Evolutionary conservation across 345 rosid species (phyloP).

Genomic region (Syzygium grande): DNA sequence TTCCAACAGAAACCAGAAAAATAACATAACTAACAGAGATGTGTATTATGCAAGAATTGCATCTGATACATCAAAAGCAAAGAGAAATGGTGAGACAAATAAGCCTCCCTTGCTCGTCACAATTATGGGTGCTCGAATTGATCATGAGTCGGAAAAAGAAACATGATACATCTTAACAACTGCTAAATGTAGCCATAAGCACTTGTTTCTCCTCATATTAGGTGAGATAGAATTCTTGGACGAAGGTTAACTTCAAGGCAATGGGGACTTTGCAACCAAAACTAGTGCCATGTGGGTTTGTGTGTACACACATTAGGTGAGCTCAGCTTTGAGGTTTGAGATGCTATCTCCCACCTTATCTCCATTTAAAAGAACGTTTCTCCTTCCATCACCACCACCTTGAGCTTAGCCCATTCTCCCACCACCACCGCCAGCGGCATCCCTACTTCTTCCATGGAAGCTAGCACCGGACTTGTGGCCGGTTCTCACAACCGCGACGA

Average conservation of each 20-base stretch:
- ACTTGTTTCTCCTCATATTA: background rate
- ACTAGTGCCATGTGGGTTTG: conserved; percentile 5
- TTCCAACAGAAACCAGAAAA: background rate
- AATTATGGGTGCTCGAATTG: background rate
- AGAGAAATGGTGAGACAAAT: background rate
- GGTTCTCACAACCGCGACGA: conserved; percentile 97
- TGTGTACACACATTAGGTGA: conserved; percentile 31
- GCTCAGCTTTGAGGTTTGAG: background rate
- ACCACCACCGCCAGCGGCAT: background rate
- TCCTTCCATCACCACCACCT: background rate
- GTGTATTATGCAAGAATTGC: background rate
- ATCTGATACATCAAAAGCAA: background rate
- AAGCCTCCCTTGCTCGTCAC: background rate
- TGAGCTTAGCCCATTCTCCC: conserved; percentile 6
- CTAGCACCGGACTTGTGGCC: conserved; percentile 92
- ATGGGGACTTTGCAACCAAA: conserved; percentile 90
- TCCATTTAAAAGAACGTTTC: conserved; percentile 3
- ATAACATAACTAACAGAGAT: background rate
- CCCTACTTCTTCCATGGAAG: conserved; percentile 51
- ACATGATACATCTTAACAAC: background rate
- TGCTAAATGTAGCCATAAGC: background rate
- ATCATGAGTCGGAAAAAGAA: background rate
- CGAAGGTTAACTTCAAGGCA: conserved; percentile 91
- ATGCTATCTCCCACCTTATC: background rate
- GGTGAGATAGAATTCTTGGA: conserved; percentile 9